Conservation (phyloP, 1,284 basidiomycete genomes). For the Fistulinella cinereoalba region DNA sequence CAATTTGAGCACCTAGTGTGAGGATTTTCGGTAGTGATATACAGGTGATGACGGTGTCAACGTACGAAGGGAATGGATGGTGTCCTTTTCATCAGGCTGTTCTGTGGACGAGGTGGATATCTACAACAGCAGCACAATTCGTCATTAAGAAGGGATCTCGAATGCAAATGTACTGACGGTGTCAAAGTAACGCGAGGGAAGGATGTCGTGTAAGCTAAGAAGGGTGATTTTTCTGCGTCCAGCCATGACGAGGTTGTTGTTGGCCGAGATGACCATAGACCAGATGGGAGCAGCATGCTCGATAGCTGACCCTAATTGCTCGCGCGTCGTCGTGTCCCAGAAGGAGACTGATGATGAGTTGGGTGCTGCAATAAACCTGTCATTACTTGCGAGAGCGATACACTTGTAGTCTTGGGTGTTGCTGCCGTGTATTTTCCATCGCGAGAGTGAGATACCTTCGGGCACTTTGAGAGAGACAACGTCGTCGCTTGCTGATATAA, state of each 20-base stretch:
- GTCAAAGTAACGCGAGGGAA: too few relatives aligned
- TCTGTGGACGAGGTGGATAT: too few relatives aligned
- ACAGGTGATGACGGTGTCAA: too few relatives aligned
- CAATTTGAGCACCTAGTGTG: too few relatives aligned
- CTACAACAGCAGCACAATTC: too few relatives aligned
- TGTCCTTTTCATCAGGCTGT: too few relatives aligned
- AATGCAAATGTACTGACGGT: too few relatives aligned
- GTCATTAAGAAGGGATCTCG: too few relatives aligned
- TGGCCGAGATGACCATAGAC: background rate
- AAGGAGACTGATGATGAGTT: background rate
- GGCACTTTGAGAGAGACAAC: background rate
- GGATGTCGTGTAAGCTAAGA: too few relatives aligned
- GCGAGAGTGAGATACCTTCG: background rate
- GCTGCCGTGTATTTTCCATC: background rate
- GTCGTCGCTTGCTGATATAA: background rate
- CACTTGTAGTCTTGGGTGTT: background rate
- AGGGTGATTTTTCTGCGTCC: too few relatives aligned
- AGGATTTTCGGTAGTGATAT: too few relatives aligned
- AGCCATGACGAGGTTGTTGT: background rate
- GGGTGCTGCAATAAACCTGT: background rate
- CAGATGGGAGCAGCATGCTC: background rate
- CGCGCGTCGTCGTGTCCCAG: background rate
- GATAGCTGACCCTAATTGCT: background rate
- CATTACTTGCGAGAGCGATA: background rate
- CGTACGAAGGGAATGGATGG: too few relatives aligned